Percentiles rank a stretch among this genome's conserved stretches.
phyloP scores from a whole-genome alignment of 2,329 filamentous ascomycete species.

The Monosporascus cannonballus region DNA sequence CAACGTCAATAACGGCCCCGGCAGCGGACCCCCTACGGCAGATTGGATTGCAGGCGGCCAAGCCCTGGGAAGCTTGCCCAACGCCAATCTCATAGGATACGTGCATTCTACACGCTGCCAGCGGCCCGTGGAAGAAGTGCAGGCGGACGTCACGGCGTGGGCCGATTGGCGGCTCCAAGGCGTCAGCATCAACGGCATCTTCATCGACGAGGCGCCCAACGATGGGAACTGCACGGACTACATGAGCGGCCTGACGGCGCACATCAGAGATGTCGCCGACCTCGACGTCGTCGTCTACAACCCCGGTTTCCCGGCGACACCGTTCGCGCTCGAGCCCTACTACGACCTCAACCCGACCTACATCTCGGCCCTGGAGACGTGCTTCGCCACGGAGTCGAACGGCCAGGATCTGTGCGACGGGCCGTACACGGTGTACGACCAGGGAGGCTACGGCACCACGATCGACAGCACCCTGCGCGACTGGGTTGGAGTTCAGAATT shows the following conservation, averaged over 20 bases:
- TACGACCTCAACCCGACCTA: background rate
- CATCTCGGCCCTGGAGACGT: conserved; percentile 2
- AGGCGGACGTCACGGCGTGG: conserved; percentile 3
- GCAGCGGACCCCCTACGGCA: background rate
- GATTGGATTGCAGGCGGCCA: conserved; percentile 1
- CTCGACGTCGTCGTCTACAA: conserved; percentile 2
- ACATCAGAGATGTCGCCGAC: background rate
- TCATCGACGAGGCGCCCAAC: conserved; percentile 4
- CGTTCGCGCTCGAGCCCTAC: background rate
- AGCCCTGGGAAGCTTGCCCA: background rate
- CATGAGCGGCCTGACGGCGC: background rate
- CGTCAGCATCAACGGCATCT: conserved; percentile 1
- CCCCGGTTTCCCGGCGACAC: conserved; percentile 1
- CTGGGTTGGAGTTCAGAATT: conserved; percentile 1
- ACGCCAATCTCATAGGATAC: background rate
- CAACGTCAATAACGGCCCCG: conserved; percentile 2
- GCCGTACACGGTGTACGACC: conserved; percentile 1
- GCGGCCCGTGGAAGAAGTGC: background rate
- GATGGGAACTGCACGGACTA: background rate
- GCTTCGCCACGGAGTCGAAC: conserved; percentile 1
- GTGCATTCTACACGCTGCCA: background rate
- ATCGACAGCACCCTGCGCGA: conserved; percentile 1
- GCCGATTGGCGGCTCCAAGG: background rate
- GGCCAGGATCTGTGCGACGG: conserved; percentile 2
- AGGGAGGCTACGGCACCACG: conserved; percentile 1